Conservation (phyloP, 768 basidiomycete genomes). For the Chalciporus sphaerocephalus region DNA sequence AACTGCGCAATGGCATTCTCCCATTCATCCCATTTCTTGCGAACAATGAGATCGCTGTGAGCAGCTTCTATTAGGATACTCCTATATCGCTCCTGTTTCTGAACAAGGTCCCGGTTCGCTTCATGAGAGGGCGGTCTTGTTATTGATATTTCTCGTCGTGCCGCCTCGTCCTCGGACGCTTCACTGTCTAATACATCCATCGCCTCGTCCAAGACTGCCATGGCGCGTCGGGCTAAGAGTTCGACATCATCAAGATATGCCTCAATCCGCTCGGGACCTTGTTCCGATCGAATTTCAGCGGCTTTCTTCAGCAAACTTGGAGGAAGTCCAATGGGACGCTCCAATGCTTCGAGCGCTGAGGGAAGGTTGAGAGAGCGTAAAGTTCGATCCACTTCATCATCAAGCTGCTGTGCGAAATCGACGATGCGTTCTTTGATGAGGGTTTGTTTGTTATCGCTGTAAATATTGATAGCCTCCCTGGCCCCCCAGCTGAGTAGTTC, state of each 20-base stretch:
- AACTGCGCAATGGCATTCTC: constrained; percentile 66
- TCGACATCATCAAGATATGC: constrained; percentile 70
- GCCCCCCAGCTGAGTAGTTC: constrained; percentile 85
- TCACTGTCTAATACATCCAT: constrained; percentile 90
- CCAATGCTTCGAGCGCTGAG: constrained; percentile 80
- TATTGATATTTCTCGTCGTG: constrained; percentile 46
- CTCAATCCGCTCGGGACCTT: constrained; percentile 71
- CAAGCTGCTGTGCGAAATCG: constrained; percentile 56
- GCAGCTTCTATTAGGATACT: constrained; percentile 67
- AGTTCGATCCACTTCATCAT: constrained; percentile 55
- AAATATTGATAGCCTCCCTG: constrained; percentile 88
- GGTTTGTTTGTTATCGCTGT: constrained; percentile 73
- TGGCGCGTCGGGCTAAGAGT: constrained; percentile 57
- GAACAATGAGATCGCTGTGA: constrained; percentile 71
- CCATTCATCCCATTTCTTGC: constrained; percentile 88
- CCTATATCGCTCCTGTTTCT: constrained; percentile 68
- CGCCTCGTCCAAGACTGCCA: constrained; percentile 69
- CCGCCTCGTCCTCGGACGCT: constrained; percentile 76
- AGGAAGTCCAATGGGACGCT: constrained; percentile 82
- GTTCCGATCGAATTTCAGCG: constrained; percentile 74
- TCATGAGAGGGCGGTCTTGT: constrained; percentile 68
- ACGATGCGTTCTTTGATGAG: constrained; percentile 66
- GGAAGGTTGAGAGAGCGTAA: constrained; percentile 75
- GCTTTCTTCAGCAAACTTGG: constrained; percentile 83
- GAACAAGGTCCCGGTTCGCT: constrained; percentile 69